These are phyloP conservation scores for Sesbania bispinosa DNA, from an alignment of 306 rosid species.

Conservation along the genomic window DNA sequence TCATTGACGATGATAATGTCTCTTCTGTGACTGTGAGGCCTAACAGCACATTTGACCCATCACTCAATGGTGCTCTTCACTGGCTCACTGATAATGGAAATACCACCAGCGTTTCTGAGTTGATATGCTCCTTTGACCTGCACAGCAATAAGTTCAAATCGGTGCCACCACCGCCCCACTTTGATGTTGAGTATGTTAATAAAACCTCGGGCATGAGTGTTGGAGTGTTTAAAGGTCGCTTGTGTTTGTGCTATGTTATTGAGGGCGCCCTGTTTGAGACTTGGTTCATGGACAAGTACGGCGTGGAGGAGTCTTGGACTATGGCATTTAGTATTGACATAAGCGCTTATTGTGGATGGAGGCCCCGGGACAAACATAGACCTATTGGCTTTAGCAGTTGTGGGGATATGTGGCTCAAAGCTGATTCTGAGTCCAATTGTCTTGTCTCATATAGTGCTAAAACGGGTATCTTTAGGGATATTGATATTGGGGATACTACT, in stretches of 20 bases:
- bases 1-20: not conserved
- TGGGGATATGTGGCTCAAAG: slow-evolving; percentile 37
- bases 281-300: slow-evolving; percentile 24
- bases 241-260: slow-evolving; percentile 26
- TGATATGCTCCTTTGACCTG: slow-evolving; percentile 31
- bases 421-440: slow-evolving; percentile 4
- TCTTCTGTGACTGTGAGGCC: not conserved
- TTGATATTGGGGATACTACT: not conserved
- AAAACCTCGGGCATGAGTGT: not conserved
- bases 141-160: slow-evolving; percentile 3
- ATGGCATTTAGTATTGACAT: slow-evolving; percentile 14
- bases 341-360: slow-evolving; percentile 10
- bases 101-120: not conserved
- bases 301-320: slow-evolving; percentile 23
- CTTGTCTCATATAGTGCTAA: slow-evolving; percentile 22
- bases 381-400: slow-evolving; percentile 28
- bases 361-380: slow-evolving; percentile 15
- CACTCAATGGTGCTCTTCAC: slow-evolving; percentile 29
- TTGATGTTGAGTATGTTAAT: not conserved
- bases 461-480: not conserved
- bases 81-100: slow-evolving; percentile 13
- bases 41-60: slow-evolving; percentile 1
- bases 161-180: slow-evolving; percentile 9
- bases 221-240: slow-evolving; percentile 24
- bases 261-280: slow-evolving; percentile 8